Percentiles rank a stretch among this genome's conserved stretches.
Conservation (phyloP, 257 asterid genomes). For the Solanum appendiculatum region DNA sequence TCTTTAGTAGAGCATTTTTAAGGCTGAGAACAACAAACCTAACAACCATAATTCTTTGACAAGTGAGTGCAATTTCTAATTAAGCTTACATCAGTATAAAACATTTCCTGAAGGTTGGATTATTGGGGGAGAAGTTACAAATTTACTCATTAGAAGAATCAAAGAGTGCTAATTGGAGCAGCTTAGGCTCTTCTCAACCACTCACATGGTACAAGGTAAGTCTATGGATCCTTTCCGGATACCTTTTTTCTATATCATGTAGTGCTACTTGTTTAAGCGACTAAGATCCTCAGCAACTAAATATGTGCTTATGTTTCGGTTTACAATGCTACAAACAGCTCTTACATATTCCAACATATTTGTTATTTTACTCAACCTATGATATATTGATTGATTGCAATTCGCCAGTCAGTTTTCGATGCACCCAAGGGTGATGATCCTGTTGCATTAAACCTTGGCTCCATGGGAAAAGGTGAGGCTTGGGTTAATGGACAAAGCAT, state of each 20-base stretch:
- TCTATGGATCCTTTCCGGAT: neutral
- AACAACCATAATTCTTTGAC: neutral
- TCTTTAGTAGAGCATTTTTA: neutral
- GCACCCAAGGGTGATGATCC: constrained; percentile 65
- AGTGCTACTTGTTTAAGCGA: neutral
- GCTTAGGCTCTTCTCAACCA: constrained; percentile 27
- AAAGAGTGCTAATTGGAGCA: constrained; percentile 33
- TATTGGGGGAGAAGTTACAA: constrained; percentile 55
- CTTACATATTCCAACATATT: neutral
- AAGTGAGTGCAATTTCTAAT: neutral
- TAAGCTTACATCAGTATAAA: neutral
- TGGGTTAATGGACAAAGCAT: constrained; percentile 80
- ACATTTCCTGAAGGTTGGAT: constrained; percentile 50
- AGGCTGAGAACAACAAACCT: neutral
- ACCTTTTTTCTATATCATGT: neutral
- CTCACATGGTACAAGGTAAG: constrained; percentile 91
- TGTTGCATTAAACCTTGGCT: constrained; percentile 57
- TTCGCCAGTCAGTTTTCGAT: constrained; percentile 44
- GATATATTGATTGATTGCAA: neutral
- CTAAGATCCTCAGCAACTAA: neutral
- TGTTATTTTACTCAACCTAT: neutral
- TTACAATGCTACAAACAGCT: neutral
- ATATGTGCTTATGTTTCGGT: neutral
- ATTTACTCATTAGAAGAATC: constrained; percentile 44
- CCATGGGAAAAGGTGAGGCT: constrained; percentile 89